These are phyloP conservation scores for Aurantiochytrium sp. DNA, from an alignment of 108 stramenopile genomes.

Conservation along the genomic window DNA sequence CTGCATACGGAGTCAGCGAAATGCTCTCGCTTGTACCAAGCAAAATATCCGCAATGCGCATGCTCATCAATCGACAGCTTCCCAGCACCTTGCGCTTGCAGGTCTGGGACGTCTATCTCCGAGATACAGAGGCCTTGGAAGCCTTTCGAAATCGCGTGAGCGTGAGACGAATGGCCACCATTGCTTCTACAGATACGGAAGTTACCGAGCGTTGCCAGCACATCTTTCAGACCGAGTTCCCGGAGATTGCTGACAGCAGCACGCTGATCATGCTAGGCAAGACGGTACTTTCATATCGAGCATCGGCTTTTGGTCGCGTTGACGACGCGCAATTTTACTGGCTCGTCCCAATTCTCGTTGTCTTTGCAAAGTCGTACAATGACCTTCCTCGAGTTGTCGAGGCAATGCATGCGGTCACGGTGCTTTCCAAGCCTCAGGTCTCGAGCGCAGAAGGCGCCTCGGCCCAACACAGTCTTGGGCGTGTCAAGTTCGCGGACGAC, in stretches of 20 bases:
- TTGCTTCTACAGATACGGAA: neutral
- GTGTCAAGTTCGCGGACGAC: neutral
- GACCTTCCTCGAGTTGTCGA: neutral
- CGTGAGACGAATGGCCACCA: neutral
- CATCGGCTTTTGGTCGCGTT: neutral
- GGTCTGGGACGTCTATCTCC: neutral
- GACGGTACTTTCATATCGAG: neutral
- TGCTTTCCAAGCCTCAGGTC: neutral
- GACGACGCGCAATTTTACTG: neutral
- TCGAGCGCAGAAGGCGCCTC: neutral
- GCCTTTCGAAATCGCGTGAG: neutral
- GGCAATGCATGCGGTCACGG: neutral
- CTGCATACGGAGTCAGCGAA: neutral
- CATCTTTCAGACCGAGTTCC: neutral
- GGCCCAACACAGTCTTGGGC: neutral
- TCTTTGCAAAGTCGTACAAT: neutral
- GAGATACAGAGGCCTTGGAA: neutral
- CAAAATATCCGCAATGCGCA: neutral
- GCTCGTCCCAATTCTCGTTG: neutral
- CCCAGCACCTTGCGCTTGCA: neutral
- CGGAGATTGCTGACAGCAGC: neutral
- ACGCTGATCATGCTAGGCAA: constrained; percentile 5
- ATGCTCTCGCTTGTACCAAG: neutral
- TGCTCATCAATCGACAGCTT: neutral
- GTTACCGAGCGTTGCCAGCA: neutral